These are phyloP conservation scores for Diphasiastrum complanatum DNA, from an alignment of 83 land plant species.

Conservation along the genomic window DNA sequence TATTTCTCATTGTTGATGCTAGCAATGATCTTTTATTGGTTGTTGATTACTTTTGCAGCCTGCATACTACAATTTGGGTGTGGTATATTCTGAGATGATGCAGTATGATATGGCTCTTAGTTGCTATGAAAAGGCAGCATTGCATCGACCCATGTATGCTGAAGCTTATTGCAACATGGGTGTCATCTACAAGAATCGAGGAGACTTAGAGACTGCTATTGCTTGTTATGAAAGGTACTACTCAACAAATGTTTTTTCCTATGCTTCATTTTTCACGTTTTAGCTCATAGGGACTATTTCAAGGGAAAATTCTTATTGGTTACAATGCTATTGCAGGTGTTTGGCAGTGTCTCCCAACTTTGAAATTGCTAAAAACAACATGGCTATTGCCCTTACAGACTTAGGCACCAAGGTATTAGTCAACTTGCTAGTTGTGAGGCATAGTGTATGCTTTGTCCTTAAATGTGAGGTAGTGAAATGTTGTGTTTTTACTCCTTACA, in stretches of 20 bases:
- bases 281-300: too few relatives aligned
- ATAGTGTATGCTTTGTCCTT: background rate
- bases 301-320: too few relatives aligned
- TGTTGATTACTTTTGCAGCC: conserved; percentile 58
- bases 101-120: conserved; percentile 85
- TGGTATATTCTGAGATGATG: conserved; percentile 98
- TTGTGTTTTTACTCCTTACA: too few relatives aligned
- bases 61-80: conserved; percentile 96
- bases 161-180: conserved; percentile 99
- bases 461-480: too few relatives aligned
- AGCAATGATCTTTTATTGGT: background rate
- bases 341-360: conserved; percentile 92
- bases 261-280: too few relatives aligned
- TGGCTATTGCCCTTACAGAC: conserved; percentile 99
- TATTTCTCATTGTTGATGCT: conserved; percentile 1
- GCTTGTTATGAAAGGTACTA: conserved; percentile 97
- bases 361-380: conserved; percentile 97
- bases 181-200: conserved; percentile 92
- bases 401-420: conserved; percentile 80
- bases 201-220: conserved; percentile 87
- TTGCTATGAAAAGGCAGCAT: conserved; percentile 94
- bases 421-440: background rate
- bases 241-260: too few relatives aligned
- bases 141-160: conserved; percentile 97
- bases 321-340: conserved; percentile 49